Evolutionary conservation across 208 protist genomes (phyloP).

Genomic region (Novymonas esmeraldas): DNA sequence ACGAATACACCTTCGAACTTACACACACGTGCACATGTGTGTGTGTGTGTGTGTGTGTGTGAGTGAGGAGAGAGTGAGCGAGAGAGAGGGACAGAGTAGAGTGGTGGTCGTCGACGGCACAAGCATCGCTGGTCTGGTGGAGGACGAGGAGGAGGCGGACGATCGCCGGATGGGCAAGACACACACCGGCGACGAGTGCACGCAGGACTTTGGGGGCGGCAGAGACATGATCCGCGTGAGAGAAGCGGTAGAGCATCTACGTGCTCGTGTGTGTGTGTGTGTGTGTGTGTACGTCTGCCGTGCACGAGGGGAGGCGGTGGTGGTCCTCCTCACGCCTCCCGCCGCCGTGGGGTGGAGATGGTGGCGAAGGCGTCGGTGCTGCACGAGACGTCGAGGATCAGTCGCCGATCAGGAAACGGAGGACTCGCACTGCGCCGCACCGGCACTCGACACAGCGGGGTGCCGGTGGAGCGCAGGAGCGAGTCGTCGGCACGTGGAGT

Average conservation of each 20-base stretch:
- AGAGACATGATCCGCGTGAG: background rate
- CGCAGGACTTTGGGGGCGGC: background rate
- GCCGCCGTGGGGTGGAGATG: slow-evolving; percentile 1
- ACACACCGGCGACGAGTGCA: too few species aligned
- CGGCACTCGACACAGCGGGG: background rate
- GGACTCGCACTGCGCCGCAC: background rate
- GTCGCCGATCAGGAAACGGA: background rate
- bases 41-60: too few species aligned
- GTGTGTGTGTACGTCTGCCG: background rate
- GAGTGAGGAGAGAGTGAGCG: too few species aligned
- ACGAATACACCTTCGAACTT: too few species aligned
- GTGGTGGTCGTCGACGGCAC: too few species aligned
- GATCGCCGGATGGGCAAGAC: too few species aligned
- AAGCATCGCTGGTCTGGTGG: too few species aligned
- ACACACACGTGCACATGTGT: too few species aligned
- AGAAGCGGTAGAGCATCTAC: background rate
- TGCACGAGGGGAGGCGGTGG: background rate
- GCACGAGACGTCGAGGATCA: slow-evolving; percentile 15
- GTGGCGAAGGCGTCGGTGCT: slow-evolving; percentile 12
- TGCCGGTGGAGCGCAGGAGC: too few species aligned
- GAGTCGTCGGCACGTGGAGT: background rate
- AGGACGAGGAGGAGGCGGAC: too few species aligned
- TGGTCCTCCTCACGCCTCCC: too few species aligned
- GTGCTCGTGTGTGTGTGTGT: background rate
- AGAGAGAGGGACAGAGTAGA: too few species aligned